Conservation (phyloP, 2,329 filamentous ascomycete species). For the Biscogniauxia mediterranea region DNA sequence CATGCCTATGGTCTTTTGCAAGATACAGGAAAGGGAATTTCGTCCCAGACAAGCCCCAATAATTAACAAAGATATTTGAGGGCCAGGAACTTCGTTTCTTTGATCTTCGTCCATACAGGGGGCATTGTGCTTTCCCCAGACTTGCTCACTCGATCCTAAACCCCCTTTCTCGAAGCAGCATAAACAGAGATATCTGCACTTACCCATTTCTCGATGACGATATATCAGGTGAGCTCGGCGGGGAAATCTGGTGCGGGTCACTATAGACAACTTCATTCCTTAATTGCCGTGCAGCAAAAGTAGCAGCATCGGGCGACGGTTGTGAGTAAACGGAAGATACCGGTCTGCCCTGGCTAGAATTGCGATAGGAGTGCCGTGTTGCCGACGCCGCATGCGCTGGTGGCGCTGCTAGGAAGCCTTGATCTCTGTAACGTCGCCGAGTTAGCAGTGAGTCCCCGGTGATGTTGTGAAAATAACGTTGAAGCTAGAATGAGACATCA, state of each 20-base stretch:
- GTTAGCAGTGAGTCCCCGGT: slow-evolving; percentile 24
- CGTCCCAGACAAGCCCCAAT: background rate
- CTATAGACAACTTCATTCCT: slow-evolving; percentile 21
- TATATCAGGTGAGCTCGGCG: slow-evolving; percentile 56
- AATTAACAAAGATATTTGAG: background rate
- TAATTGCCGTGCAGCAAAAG: slow-evolving; percentile 32
- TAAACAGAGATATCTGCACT: slow-evolving; percentile 29
- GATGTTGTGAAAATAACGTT: background rate
- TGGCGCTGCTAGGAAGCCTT: slow-evolving; percentile 27
- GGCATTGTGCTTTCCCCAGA: no score
- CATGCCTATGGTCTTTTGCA: no score
- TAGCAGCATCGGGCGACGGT: slow-evolving; percentile 42
- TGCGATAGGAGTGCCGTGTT: slow-evolving; percentile 32
- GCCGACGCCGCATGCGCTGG: slow-evolving; percentile 36
- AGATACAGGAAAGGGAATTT: background rate
- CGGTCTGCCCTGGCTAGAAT: slow-evolving; percentile 42
- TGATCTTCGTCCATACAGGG: background rate
- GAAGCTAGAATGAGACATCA: slow-evolving; percentile 3
- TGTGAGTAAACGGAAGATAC: slow-evolving; percentile 62
- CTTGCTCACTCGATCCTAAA: background rate
- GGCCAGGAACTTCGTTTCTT: background rate
- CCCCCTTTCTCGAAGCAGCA: background rate
- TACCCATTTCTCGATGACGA: slow-evolving; percentile 39
- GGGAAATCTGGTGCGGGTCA: slow-evolving; percentile 46
- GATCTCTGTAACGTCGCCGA: slow-evolving; percentile 27